Evolutionary conservation across 176 grass and related monocot species (phyloP), one percentile per base, ranked within the genome.

Genomic region (Panicum miliaceum): DNA sequence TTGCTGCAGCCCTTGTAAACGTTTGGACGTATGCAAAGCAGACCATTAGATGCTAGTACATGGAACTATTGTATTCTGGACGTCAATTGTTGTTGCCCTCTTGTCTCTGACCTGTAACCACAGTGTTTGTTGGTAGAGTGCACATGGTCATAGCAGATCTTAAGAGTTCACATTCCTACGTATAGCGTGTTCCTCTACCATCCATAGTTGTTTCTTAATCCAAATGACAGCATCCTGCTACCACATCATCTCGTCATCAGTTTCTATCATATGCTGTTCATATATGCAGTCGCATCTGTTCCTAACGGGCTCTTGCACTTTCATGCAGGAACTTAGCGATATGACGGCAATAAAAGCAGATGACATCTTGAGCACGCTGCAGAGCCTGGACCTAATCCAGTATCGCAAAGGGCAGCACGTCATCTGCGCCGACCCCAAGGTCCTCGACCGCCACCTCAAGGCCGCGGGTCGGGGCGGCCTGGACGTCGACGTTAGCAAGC

Each of bases 291-390:
- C 7, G 23, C 29, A 35, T 16, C 34, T 20, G 8, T 71, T 41
- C 7, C 40, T 90, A 84, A 80, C 51, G 75, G 35, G 12, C 47
- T 80, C 1, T 69, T 10, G 36, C 20, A 14, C 60, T 75, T 87
- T 29, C 41, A 77, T 59, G 34, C 90, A 99, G 97, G 97, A 99
- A 82, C 90, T 99, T 45, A 99, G 97, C 18, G 93, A 96, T 40
- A 99, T 99, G 97, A 99, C 97, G 11, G 91, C 93, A 3, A 99
- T 99, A 71, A 99, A 96, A 74, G 79, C 97, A 2, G 93, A 99
- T 15, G 97, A 99, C 79, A 94, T 99, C 59, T 92, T 96, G 81
- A 87, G 78, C 79, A 99, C 97, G 16, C 41, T 99, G 75, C 93
- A 99, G 83, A 92, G 87, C 74, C 89, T 99, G 29, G 93, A 95